Evolutionary conservation across 768 basidiomycete genomes (phyloP).

Genomic region (Mycena amicta): DNA sequence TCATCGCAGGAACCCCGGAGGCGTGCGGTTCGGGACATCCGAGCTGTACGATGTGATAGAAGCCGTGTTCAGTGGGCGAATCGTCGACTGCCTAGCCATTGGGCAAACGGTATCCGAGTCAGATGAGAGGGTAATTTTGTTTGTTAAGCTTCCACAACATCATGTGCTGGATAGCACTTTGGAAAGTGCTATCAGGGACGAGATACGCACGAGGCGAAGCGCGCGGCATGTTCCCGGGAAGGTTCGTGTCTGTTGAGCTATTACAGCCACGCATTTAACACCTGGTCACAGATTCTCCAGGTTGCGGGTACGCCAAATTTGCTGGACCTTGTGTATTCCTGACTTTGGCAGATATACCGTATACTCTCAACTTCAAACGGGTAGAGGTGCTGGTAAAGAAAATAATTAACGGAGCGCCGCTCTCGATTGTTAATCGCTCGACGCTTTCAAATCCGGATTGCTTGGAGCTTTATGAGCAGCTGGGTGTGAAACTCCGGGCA

Average conservation of each 20-base stretch:
- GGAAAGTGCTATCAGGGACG: constrained; percentile 57
- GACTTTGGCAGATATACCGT: constrained; percentile 69
- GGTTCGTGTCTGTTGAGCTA: constrained; percentile 41
- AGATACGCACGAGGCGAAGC: constrained; percentile 65
- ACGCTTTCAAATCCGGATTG: constrained; percentile 78
- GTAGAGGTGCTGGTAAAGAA: constrained; percentile 82
- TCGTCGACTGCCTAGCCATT: constrained; percentile 69
- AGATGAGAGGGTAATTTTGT: constrained; percentile 78
- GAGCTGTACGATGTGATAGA: constrained; percentile 84
- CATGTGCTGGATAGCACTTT: constrained; percentile 51
- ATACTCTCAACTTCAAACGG: constrained; percentile 80
- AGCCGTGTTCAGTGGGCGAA: constrained; percentile 48
- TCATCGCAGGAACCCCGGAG: constrained; percentile 69
- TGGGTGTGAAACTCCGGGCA: constrained; percentile 31
- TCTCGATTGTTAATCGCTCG: constrained; percentile 67
- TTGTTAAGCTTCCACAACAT: constrained; percentile 64
- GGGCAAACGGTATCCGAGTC: constrained; percentile 67
- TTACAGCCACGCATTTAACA: constrained; percentile 14
- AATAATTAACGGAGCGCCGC: constrained; percentile 80
- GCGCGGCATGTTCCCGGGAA: constrained; percentile 77
- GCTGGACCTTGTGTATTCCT: too few relatives aligned
- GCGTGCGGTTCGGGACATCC: constrained; percentile 80
- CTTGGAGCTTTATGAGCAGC: constrained; percentile 59
- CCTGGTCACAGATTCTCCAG: constrained; percentile 59
- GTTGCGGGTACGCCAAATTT: too few relatives aligned